Evolutionary conservation across 371 early-diverging fungal species (phyloP).

Genomic region (Lichtheimia hyalospora): DNA sequence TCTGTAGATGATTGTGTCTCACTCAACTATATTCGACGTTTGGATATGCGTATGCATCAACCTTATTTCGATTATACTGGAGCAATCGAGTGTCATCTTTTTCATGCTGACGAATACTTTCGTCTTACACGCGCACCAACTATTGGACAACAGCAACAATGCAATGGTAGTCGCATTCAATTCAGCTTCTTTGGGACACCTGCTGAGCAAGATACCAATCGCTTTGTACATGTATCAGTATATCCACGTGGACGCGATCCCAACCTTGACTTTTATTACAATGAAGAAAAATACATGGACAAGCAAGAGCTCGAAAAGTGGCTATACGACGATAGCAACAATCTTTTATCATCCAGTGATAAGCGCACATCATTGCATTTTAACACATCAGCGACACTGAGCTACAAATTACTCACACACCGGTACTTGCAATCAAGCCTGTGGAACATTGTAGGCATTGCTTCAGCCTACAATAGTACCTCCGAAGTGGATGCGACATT

Average conservation of each 20-base stretch:
- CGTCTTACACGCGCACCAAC: not conserved
- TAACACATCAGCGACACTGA: slow-evolving; percentile 7
- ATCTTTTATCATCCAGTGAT: slow-evolving; percentile 4
- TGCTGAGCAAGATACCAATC: slow-evolving; percentile 5
- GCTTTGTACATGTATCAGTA: slow-evolving; percentile 18
- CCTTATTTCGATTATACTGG: slow-evolving; percentile 18
- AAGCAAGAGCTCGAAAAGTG: slow-evolving; percentile 10
- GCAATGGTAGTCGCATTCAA: slow-evolving; percentile 14
- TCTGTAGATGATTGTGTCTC: slow-evolving; percentile 8
- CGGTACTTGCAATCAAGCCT: slow-evolving; percentile 15
- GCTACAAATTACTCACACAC: slow-evolving; percentile 20
- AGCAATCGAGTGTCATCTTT: not conserved
- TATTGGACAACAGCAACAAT: not conserved
- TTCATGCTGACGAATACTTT: slow-evolving; percentile 2
- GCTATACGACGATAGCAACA: slow-evolving; percentile 23
- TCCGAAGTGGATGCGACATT: slow-evolving; percentile 14
- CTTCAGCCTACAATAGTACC: slow-evolving; percentile 13
- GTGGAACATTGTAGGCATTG: slow-evolving; percentile 27
- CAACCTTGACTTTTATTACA: slow-evolving; percentile 16
- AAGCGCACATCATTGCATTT: not conserved
- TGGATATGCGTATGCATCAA: slow-evolving; percentile 17
- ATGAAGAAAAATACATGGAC: slow-evolving; percentile 10
- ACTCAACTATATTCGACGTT: slow-evolving; percentile 4
- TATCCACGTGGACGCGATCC: slow-evolving; percentile 24
- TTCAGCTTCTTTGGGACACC: slow-evolving; percentile 23